Evolutionary conservation across 2,329 filamentous ascomycete species (phyloP).

Genomic region (Plenodomus tracheiphilus): DNA sequence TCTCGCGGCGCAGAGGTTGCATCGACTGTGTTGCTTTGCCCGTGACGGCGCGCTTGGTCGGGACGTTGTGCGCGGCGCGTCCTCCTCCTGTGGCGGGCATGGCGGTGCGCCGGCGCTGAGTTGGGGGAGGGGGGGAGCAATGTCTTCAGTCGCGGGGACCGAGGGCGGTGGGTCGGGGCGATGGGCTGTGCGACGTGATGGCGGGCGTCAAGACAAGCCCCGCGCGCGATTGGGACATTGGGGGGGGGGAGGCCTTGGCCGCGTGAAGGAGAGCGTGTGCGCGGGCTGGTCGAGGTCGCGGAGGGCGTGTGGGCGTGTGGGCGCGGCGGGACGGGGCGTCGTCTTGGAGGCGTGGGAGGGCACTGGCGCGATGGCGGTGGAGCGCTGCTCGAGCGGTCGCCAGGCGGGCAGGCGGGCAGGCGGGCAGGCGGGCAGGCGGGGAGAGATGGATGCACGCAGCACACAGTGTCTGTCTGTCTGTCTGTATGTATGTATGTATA

Average conservation of each 20-base stretch:
- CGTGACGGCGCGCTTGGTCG: constrained; percentile 26
- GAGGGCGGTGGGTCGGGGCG: constrained; percentile 5
- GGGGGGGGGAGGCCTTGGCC: constrained; percentile 1
- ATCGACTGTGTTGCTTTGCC: constrained; percentile 30
- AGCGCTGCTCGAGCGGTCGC: background rate
- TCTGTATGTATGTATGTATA: too few relatives aligned
- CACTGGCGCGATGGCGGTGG: background rate
- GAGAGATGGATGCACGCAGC: background rate
- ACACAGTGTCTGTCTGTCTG: background rate
- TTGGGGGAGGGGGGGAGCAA: background rate
- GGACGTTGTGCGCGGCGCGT: constrained; percentile 11
- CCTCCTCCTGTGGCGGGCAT: constrained; percentile 24
- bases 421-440: background rate
- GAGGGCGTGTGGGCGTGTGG: background rate
- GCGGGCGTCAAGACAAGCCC: constrained; percentile 24
- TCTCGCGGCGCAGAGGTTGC: constrained; percentile 24
- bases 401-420: background rate
- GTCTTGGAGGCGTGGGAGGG: background rate
- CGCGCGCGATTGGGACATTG: constrained; percentile 24
- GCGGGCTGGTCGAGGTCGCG: background rate
- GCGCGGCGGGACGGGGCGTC: background rate
- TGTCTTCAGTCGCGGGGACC: constrained; percentile 8
- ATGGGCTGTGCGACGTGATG: constrained; percentile 23
- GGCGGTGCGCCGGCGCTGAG: background rate
- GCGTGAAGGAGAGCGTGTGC: background rate